Base-by-base conservation (phyloP, 2,329 filamentous ascomycete genomes). In the Cryphonectria carpinicola region DNA sequence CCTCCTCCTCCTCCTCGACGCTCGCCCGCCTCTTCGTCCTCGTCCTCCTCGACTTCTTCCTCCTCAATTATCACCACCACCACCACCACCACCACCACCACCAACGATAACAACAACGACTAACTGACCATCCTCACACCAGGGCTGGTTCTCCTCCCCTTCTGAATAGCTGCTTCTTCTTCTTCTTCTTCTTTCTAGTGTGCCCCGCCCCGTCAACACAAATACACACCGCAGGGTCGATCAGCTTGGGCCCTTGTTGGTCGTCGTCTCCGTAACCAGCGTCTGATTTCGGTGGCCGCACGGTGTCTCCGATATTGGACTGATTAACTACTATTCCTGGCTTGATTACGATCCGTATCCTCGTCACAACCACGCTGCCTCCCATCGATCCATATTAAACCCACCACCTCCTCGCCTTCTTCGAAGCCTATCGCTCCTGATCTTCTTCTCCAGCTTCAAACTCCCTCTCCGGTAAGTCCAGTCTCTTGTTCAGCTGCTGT, bases 261-360 rank as follows among this genome's bases (percentile, higher is more conserved):
- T 65, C 65, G 61, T 72, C 69, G 63, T 49, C 62, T 68, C 49
- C 60, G n/a, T 64, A 22, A 13, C 66, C 60, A 49, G 58, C 46
- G 58, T 63, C 60, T 68, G 58, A 49, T 35, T 60, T 62, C 58
- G 66, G 66, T 68, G 66, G 61, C 66, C 60, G 65, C 71, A 72
- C 71, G 71, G 71, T 72, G 71, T 71, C 71, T 71, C 71, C 71
- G 71, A 72, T 72, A 72, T 72, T 72, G 69, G 60, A 49, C 63
- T 72, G 70, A 54, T 71, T 66, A 65, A 69, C 60, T 61, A 63
- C 70, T 56, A 68, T 71, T 71, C 61, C 71, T 72, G 71, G 56
- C 25, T 71, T 67, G 62, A 66, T 70, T 58, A 66, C 63, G 63
- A 37, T 60, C 52, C 63, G 49, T 67, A 54, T 32, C 54, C 64